Base-by-base conservation (phyloP, 306 rosid species). In the Cucurbita moschata region DNA sequence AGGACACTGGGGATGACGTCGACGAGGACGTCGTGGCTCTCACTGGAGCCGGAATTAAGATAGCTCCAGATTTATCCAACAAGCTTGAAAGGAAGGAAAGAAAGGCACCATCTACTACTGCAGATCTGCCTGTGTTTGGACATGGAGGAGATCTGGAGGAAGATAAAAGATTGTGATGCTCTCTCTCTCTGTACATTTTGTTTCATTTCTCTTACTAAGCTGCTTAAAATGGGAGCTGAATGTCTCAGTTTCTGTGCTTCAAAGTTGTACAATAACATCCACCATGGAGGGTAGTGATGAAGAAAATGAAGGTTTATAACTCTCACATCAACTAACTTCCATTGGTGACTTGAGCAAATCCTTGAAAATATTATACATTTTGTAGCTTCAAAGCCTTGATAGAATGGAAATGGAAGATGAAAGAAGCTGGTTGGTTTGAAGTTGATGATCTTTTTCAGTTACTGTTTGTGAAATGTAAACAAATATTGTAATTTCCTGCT, bases 11-110 rank as follows among this genome's bases (percentile, higher is more conserved):
- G 51, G 96, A 92, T 35, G 96, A 90, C 51, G 79, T 88, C 74
- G 92, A 92, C 13, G 98, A 92, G 77, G 96, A 90, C 75, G 98
- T 95, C 43, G 83, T 92, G 68, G 80, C 96, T 13, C 81, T 92
- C 75, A 90, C 96, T 5, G 81, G 91, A 67, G 72, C 83, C 21
- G 91, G 78, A 21, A 90, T 87, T 75, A 81, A 77, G 74, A 79
- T 79, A 5, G 73, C 74, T 16, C 40, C 55, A 46, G 72, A 67
- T 19, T 23, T 67, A 67, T 46, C 72, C 8, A 66, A 19, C 52
- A 90, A 83, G 75, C 76, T 82, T 51, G 88, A 84, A 37, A 69
- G 83, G 67, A 84, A 84, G 70, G 87, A 83, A 79, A 86, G 87
- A 75, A 87, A 81, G 79, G 87, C 66, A 11, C 65, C 86, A 7